Evolutionary conservation across 1,284 basidiomycete species (phyloP), one percentile per base, ranked within the genome.

Genomic region (Melanopsichium pennsylvanicum): DNA sequence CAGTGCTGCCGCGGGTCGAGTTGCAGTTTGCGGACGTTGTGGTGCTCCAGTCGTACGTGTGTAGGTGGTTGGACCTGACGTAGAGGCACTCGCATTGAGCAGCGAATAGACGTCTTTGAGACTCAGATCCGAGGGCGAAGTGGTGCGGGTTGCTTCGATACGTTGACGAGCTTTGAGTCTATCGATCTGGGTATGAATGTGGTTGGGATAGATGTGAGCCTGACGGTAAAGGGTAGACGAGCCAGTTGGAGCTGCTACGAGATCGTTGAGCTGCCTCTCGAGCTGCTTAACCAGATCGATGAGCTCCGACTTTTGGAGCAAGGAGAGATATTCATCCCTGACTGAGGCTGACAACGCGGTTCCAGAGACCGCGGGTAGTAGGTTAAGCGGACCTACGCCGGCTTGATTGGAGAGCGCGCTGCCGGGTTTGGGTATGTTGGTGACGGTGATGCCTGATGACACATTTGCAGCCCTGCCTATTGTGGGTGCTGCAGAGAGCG

Each of bases 81-180:
- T 36, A 11, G 45, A 39, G 5, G 45, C 26, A 18, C 41, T 44
- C 2, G 57, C 37, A 15, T 61, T 51, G 38, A 68, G 64, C 22
- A 68, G 45, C 37, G 64, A 57, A 26, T 68, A 68, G 45, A 68
- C 57, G 34, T 68, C 64, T n/a, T 61, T 52, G 37, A 68, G 64
- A 25, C 64, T 68, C 26, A 60, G 21, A 11, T 68, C 58, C 7
- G 52, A 41, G n/a, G 51, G 4, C 22, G 59, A 38, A 13, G 60
- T 6, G 5, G 52, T 26, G 27, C 18, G 29, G 26, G 48, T 15
- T 3, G 52, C 32, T 18, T 62, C 59, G 12, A 50, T 22, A 1
- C 59, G 54, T 39, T 63, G 66, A 4, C 66, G 48, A 5, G 59
- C 59, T 45, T 51, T 54, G 45, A 69, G 66, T 7, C 46, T 45